Conservation (phyloP, 2,329 filamentous ascomycete genomes). For the Trichoderma sp. region DNA sequence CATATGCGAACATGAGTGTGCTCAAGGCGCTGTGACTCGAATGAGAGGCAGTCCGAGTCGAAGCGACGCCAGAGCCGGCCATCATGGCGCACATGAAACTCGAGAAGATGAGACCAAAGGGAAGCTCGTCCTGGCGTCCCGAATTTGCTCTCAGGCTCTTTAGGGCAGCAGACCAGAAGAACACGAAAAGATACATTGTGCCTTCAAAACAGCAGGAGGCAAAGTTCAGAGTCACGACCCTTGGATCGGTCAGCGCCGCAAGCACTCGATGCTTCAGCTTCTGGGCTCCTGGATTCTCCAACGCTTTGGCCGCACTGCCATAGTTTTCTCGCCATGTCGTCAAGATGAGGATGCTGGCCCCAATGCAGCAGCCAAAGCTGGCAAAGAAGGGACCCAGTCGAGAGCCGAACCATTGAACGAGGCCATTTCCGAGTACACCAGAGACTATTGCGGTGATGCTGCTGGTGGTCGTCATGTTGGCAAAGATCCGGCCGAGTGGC, state of each 20-base stretch:
- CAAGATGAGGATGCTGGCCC: slow-evolving; percentile 44
- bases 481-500: slow-evolving; percentile 55
- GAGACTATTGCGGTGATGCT: slow-evolving; percentile 58
- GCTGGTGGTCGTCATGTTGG: slow-evolving; percentile 55
- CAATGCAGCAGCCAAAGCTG: slow-evolving; percentile 44
- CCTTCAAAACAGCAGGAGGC: slow-evolving; percentile 62
- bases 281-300: neutral
- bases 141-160: slow-evolving; percentile 43
- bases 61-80: slow-evolving; percentile 49
- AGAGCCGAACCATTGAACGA: slow-evolving; percentile 52
- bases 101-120: slow-evolving; percentile 57
- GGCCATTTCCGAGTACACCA: slow-evolving; percentile 55
- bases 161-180: slow-evolving; percentile 63
- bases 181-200: slow-evolving; percentile 64
- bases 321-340: slow-evolving; percentile 45
- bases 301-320: slow-evolving; percentile 27
- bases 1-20: slow-evolving; percentile 42
- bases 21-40: slow-evolving; percentile 33
- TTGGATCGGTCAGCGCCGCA: slow-evolving; percentile 20
- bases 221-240: slow-evolving; percentile 54
- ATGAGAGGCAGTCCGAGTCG: neutral
- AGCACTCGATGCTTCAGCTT: neutral
- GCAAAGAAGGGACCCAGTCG: slow-evolving; percentile 57
- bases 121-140: slow-evolving; percentile 37
- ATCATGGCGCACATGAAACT: slow-evolving; percentile 61